A percentile compares a stretch with the other conserved stretches of the same genome.
Conservation (phyloP, 1,284 basidiomycete species). For the Coniophora puteana region DNA sequence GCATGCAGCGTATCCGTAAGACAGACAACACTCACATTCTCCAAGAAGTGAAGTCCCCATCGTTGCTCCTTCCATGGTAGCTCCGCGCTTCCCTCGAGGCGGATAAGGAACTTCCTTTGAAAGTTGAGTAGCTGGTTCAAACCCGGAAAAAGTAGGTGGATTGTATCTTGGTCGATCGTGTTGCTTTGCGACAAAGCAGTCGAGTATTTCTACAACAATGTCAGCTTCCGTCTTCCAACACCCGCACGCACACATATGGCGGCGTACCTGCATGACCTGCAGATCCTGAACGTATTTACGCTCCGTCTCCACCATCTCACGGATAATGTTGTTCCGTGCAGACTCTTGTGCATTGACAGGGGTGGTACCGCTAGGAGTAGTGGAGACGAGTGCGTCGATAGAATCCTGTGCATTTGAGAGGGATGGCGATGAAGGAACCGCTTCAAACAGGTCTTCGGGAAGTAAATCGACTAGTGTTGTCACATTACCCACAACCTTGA, state of each 20-base stretch:
- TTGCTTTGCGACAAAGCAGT: slow-evolving; percentile 77
- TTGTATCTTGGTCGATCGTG: slow-evolving; percentile 89
- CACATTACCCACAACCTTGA: slow-evolving; percentile 87
- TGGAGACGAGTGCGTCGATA: slow-evolving; percentile 50
- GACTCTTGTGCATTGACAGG: slow-evolving; percentile 58
- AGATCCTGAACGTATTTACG: slow-evolving; percentile 98
- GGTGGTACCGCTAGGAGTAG: slow-evolving; percentile 33
- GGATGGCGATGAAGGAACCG: slow-evolving; percentile 56
- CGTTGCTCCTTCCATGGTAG: slow-evolving; percentile 82
- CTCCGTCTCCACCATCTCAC: slow-evolving; percentile 91
- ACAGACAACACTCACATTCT: slow-evolving; percentile 58
- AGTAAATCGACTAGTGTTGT: slow-evolving; percentile 83
- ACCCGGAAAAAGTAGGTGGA: slow-evolving; percentile 94
- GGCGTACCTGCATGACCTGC: slow-evolving; percentile 88
- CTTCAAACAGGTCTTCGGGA: slow-evolving; percentile 71
- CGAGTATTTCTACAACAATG: slow-evolving; percentile 66
- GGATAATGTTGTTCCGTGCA: slow-evolving; percentile 75
- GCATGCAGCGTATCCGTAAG: slow-evolving; percentile 26
- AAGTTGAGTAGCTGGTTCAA: slow-evolving; percentile 96
- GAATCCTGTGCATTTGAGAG: slow-evolving; percentile 54
- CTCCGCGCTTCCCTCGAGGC: slow-evolving; percentile 84
- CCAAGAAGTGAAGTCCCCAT: slow-evolving; percentile 84
- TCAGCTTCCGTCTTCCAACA: slow-evolving; percentile 13
- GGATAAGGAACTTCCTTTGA: slow-evolving; percentile 94
- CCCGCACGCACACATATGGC: slow-evolving; percentile 5